Evolutionary conservation across 257 asterid genomes (phyloP), one percentile per base, ranked within the genome.

Genomic region (Datura wrightii): DNA sequence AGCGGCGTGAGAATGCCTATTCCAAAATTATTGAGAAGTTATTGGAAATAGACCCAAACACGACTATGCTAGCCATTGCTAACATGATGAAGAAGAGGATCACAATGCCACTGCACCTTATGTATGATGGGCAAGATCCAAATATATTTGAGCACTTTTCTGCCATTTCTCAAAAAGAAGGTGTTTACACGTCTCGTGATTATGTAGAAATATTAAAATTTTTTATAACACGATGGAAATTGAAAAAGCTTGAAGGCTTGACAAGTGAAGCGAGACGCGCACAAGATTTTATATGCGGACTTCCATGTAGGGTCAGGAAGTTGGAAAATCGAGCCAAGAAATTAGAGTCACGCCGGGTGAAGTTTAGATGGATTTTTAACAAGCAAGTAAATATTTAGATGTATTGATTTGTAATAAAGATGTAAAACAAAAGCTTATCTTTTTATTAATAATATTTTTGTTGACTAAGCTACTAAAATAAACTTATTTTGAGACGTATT

Each of bases 31-130:
- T 89, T 2, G 89, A 82, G 10, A 89, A 87, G 18, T 87, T 90
- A 5, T 86, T 87, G 0, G 87, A 88, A 41, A 16, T 90, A 1
- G 92, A 88, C 8, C 78, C 91, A 0, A 85, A 85, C 19, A 86
- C 19, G 8, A 69, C 88, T 46, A 86, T 85, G 87, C 2, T 87
- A 4, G 91, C 88, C 14, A 86, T 90, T 37, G 91, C 89, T 7
- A 76, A 90, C 69, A 85, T 88, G 91, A 83, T 88, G 90, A 86
- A 88, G 10, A 88, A 84, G 85, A 87, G 72, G 11, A 84, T 90
- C 24, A 83, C 52, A 10, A 89, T 89, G 90, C 88, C 89, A 15
- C 82, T 86, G 53, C 87, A 89, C 50, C 79, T 87, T 6, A 86
- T 89, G 90, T 44, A 81, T 59, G 92, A 89, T 15, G 42, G 42